Evolutionary conservation across 331 rosid species (phyloP).

Genomic region (Erythrophleum ivorense): DNA sequence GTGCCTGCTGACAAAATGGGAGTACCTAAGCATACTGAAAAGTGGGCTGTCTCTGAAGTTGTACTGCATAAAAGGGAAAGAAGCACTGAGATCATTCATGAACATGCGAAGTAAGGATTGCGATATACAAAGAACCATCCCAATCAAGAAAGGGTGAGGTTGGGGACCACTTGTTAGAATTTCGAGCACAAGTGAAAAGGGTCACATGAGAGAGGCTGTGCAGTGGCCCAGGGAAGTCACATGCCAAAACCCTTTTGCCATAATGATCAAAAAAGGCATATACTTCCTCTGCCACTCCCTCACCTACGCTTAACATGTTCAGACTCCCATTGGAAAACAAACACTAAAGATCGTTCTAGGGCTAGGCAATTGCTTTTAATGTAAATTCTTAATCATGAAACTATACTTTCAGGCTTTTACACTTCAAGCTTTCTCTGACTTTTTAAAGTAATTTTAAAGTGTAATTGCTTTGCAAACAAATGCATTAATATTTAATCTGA

Average conservation of each 20-base stretch:
- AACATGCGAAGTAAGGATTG: conserved; percentile 12
- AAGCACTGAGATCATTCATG: background rate
- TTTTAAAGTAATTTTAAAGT: background rate
- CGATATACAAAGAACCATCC: conserved; percentile 28
- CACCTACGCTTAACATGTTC: background rate
- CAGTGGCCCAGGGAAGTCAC: conserved; percentile 42
- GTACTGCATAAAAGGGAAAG: background rate
- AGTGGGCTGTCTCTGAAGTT: conserved; percentile 9
- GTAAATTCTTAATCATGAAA: background rate
- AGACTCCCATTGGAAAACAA: background rate
- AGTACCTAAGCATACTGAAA: conserved; percentile 11
- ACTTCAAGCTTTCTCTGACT: background rate
- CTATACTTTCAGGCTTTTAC: background rate
- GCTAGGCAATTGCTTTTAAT: background rate
- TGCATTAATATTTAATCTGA: too few relatives aligned
- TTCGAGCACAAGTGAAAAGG: conserved; percentile 28
- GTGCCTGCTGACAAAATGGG: background rate
- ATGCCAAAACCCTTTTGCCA: conserved; percentile 37
- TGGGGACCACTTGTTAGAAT: conserved; percentile 40
- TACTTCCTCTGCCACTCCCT: background rate
- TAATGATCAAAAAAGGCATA: background rate
- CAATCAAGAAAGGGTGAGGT: background rate
- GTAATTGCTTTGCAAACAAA: background rate
- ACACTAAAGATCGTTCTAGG: background rate
- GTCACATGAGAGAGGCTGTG: conserved; percentile 36